Conservation (phyloP, 2,329 filamentous ascomycete species). For the Hypoxylon sp. region DNA sequence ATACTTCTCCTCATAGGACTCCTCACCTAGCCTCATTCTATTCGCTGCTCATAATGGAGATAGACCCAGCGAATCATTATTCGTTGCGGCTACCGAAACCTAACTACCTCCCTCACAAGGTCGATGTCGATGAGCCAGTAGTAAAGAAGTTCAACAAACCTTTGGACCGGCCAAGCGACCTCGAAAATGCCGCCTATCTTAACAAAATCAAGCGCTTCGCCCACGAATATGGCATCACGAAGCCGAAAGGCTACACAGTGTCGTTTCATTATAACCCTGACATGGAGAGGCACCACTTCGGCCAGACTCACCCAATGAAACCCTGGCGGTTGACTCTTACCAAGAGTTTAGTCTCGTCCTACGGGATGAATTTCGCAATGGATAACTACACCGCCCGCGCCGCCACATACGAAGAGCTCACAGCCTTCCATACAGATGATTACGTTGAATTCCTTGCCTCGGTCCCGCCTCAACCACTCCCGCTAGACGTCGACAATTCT, state of each 20-base stretch:
- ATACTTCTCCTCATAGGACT: conserved; percentile 1
- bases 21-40: conserved; percentile 3
- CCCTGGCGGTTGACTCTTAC: conserved; percentile 96
- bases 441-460: conserved; percentile 91
- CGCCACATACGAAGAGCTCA: conserved; percentile 89
- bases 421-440: conserved; percentile 87
- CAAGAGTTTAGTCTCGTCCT: conserved; percentile 93
- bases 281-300: conserved; percentile 97
- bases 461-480: conserved; percentile 74
- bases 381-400: conserved; percentile 89
- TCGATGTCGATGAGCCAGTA: conserved; percentile 65
- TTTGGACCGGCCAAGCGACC: conserved; percentile 65
- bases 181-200: conserved; percentile 70
- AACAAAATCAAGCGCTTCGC: conserved; percentile 71
- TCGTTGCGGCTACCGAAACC: conserved; percentile 69
- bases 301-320: conserved; percentile 98
- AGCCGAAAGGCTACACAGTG: conserved; percentile 88
- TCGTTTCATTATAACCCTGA: conserved; percentile 96
- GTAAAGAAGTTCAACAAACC: conserved; percentile 68
- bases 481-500: conserved; percentile 75
- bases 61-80: conserved; percentile 61
- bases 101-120: conserved; percentile 72
- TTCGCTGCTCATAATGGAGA: conserved; percentile 55
- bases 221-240: conserved; percentile 77
- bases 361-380: conserved; percentile 97